Conservation (phyloP, 2,329 filamentous ascomycete species). For the Endothia cerciana region DNA sequence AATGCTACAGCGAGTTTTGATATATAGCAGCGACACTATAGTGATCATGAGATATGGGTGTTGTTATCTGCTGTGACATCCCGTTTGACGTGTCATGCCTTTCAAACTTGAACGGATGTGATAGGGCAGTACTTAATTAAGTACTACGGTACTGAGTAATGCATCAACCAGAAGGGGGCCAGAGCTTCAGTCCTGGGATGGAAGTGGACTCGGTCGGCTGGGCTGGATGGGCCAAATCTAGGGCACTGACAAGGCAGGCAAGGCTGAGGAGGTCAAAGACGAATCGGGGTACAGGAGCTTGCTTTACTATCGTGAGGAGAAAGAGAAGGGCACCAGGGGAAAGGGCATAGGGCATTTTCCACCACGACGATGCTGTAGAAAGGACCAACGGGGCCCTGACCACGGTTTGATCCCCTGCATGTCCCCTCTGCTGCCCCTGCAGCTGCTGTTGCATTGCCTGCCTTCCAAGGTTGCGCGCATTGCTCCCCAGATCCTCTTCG, state of each 20-base stretch:
- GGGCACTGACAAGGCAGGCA: not conserved
- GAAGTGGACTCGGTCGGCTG: not conserved
- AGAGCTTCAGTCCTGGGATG: not conserved
- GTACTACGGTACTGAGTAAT: too few species aligned
- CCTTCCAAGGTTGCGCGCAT: not conserved
- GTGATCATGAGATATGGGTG: not conserved
- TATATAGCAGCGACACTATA: not conserved
- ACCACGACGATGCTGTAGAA: too few species aligned
- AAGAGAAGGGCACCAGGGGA: too few species aligned
- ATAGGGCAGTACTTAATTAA: too few species aligned
- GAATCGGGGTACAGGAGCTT: too few species aligned
- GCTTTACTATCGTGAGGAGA: too few species aligned
- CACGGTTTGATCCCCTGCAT: not conserved
- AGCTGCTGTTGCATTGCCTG: conserved; percentile 1
- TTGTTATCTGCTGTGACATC: not conserved
- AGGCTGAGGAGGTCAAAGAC: too few species aligned
- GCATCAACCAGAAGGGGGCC: not conserved
- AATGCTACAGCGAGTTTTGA: not conserved
- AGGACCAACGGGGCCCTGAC: not conserved
- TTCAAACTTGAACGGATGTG: not conserved
- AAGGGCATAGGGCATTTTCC: too few species aligned
- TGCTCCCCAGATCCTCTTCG: conserved; percentile 2
- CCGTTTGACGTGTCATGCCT: not conserved
- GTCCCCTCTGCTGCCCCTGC: not conserved
- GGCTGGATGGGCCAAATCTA: not conserved